phyloP scores from a whole-genome alignment of 2,329 filamentous ascomycete species.

The Xylaria sp. region DNA sequence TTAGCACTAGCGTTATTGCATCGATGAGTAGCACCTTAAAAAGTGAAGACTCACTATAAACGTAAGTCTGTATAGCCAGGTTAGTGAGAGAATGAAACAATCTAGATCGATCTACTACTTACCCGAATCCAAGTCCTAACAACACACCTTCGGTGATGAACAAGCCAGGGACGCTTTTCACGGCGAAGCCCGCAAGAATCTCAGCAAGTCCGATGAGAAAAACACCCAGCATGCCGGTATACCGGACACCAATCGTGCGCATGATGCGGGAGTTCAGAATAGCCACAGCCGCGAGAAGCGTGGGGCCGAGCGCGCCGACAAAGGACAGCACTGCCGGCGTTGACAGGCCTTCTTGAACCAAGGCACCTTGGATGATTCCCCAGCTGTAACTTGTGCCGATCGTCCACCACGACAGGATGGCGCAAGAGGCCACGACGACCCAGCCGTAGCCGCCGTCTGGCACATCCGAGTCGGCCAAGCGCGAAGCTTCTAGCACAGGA shows the following conservation, averaged over 20 bases:
- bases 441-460: conserved; percentile 41
- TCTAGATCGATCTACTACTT: conserved; percentile 4
- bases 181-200: conserved; percentile 48
- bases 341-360: conserved; percentile 35
- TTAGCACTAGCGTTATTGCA: conserved; percentile 8
- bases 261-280: conserved; percentile 35
- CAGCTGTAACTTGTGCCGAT: conserved; percentile 39
- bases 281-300: conserved; percentile 31
- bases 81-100: conserved; percentile 12
- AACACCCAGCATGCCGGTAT: conserved; percentile 33
- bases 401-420: conserved; percentile 38
- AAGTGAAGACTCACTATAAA: conserved; percentile 33
- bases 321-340: conserved; percentile 35
- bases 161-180: conserved; percentile 50
- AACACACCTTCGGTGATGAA: conserved; percentile 47
- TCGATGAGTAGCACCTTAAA: neutral
- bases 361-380: conserved; percentile 36
- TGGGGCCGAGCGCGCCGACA: conserved; percentile 36
- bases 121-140: conserved; percentile 37
- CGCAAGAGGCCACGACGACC: conserved; percentile 36
- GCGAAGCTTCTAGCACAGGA: conserved; percentile 37
- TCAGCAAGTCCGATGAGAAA: conserved; percentile 33
- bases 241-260: conserved; percentile 31
- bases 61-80: conserved; percentile 22
- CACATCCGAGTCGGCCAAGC: conserved; percentile 36